Conservation (phyloP, 495 filamentous ascomycete species). For the Haplographium delicatum region DNA sequence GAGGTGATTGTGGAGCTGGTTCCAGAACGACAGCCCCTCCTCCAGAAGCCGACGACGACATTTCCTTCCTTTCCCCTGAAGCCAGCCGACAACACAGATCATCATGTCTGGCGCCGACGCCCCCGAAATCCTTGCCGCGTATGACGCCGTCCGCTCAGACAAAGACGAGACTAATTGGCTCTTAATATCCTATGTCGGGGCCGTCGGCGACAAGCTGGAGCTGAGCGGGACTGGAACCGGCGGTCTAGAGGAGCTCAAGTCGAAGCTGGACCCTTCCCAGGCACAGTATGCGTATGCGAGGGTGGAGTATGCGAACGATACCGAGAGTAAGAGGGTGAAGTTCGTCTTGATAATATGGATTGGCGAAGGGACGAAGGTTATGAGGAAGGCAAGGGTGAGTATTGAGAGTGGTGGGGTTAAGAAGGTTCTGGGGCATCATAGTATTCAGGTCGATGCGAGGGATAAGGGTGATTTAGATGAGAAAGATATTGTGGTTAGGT, state of each 20-base stretch:
- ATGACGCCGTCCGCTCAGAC: conserved; percentile 41
- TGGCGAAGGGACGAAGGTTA: conserved; percentile 48
- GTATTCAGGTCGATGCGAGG: conserved; percentile 46
- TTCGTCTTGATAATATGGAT: conserved; percentile 54
- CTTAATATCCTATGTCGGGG: conserved; percentile 46
- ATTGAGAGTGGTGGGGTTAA: conserved; percentile 55
- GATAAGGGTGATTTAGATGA: conserved; percentile 48
- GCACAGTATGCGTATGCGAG: conserved; percentile 54
- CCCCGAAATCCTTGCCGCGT: conserved; percentile 25
- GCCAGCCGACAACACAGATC: background rate
- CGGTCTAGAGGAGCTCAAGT: conserved; percentile 43
- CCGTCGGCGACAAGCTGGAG: conserved; percentile 39
- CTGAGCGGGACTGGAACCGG: conserved; percentile 45
- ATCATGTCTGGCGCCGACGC: conserved; percentile 25
- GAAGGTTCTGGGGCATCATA: conserved; percentile 47
- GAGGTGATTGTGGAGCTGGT: background rate
- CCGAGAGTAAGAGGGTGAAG: conserved; percentile 53
- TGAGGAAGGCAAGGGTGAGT: conserved; percentile 53
- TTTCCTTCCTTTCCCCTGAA: background rate
- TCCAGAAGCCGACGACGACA: no score
- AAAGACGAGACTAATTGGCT: conserved; percentile 53
- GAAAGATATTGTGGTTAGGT: conserved; percentile 42
- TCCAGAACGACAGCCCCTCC: background rate
- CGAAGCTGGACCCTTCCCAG: conserved; percentile 36
- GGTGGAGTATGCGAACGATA: conserved; percentile 55